Percentiles rank a stretch among this genome's conserved stretches.
phyloP scores from a whole-genome alignment of 2,329 filamentous ascomycete genomes.

The Aureobasidium lini region DNA sequence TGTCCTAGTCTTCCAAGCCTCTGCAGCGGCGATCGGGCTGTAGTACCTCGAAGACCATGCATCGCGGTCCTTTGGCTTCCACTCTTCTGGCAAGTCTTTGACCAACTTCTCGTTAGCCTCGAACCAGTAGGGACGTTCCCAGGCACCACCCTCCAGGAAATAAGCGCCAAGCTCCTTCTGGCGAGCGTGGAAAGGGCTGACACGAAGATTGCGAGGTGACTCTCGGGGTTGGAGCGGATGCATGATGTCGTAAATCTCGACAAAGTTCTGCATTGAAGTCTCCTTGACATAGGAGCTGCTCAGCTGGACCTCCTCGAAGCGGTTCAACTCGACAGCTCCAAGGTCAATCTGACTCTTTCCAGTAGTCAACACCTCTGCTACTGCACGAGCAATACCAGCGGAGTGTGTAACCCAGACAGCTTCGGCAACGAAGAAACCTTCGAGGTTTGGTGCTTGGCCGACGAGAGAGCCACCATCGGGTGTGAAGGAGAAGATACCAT shows the following conservation, averaged over 20 bases:
- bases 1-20: constrained; percentile 59
- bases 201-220: constrained; percentile 51
- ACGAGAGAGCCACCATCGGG: constrained; percentile 56
- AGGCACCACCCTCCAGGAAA: constrained; percentile 53
- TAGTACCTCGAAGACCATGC: constrained; percentile 51
- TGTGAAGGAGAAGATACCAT: constrained; percentile 60
- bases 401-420: constrained; percentile 62
- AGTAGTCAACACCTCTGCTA: constrained; percentile 52
- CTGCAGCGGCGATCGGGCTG: constrained; percentile 51
- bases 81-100: constrained; percentile 44
- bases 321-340: constrained; percentile 51
- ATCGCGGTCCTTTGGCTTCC: constrained; percentile 50
- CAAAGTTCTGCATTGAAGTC: constrained; percentile 51
- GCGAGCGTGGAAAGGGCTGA: constrained; percentile 51
- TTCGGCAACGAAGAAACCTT: constrained; percentile 58
- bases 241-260: constrained; percentile 58
- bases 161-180: constrained; percentile 50
- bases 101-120: constrained; percentile 49
- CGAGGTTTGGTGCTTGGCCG: constrained; percentile 50
- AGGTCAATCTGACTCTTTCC: constrained; percentile 51
- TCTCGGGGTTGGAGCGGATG: constrained; percentile 53
- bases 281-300: constrained; percentile 49
- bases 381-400: constrained; percentile 53
- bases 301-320: constrained; percentile 56
- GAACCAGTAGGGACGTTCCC: constrained; percentile 59